Base-by-base conservation (phyloP, 169 alveolate genomes). In the Cryptosporidium tyzzeri region DNA sequence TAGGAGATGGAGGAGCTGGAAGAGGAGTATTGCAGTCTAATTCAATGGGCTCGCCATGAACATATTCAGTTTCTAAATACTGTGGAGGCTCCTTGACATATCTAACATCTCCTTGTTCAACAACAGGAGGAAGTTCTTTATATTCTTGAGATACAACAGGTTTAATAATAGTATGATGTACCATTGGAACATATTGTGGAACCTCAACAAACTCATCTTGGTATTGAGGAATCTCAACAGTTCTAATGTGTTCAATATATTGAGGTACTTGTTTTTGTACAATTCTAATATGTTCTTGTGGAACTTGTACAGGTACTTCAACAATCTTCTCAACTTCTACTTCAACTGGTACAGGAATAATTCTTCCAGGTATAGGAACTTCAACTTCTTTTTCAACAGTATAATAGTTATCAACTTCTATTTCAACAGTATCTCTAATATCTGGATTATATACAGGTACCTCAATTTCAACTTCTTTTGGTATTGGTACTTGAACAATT, bases 121-220 rank as follows among this genome's bases (percentile, higher is more conserved):
- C 87, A 61, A 80, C 87, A 14, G 87, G 87, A n/a, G 87, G 87
- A 26, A 80, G 87, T 18, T 80, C 87, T 31, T 80, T 80, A 69
- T 62, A 80, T 53, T 80, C 87, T 44, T 80, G 87, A 21, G 87
- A 80, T 9, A 80, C 87, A 16, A 80, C 75, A 9, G 87, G 87
- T 35, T 80, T 80, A 31, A 80, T 80, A 21, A 80, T 80, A 10
- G 87, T 80, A 23, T 80, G 87, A 62, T 65, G 73, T 61, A 80
- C 87, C 73, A 80, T 62, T 37, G 87, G 87, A 26, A 80, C 87
- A 39, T 80, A 80, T 26, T 80, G 87, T 5, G 73, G 73, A 21
- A 80, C 87, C 35, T 80, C 87, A 37, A 80, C 67, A 39, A 61
- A 59, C 33, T 80, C 87, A 44, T 80, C 87, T n/a, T 80, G 87